A percentile compares a stretch with the other conserved stretches of the same genome.
phyloP scores from a whole-genome alignment of 441 rosid genomes.

The Erodium trifolium region DNA sequence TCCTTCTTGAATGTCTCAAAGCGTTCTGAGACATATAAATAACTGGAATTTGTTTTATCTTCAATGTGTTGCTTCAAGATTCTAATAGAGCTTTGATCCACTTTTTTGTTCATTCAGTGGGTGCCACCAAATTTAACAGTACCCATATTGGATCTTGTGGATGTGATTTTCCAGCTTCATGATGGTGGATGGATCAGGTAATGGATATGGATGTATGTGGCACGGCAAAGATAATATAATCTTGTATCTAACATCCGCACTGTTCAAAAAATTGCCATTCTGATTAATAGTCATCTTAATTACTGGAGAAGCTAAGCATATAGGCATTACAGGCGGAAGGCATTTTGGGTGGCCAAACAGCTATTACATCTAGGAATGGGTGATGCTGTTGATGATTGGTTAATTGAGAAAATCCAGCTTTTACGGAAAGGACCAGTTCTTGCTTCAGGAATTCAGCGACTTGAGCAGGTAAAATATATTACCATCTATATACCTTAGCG shows the following conservation, averaged over 20 bases:
- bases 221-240: conserved; percentile 7
- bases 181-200: conserved; percentile 99
- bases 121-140: conserved; percentile 87
- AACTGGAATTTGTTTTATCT: background rate
- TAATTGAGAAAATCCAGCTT: conserved; percentile 84
- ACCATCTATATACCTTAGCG: background rate
- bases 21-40: background rate
- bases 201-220: background rate
- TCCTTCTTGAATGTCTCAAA: background rate
- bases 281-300: conserved; percentile 8
- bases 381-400: conserved; percentile 99
- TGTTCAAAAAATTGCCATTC: conserved; percentile 2
- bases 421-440: conserved; percentile 73
- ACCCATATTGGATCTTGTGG: conserved; percentile 81
- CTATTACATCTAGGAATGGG: conserved; percentile 98
- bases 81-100: conserved; percentile 7
- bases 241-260: background rate
- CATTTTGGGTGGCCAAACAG: conserved; percentile 98
- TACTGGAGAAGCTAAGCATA: conserved; percentile 13
- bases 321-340: conserved; percentile 63
- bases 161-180: conserved; percentile 88
- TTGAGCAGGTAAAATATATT: conserved; percentile 62
- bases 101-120: conserved; percentile 56
- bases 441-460: conserved; percentile 77
- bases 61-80: conserved; percentile 6